These are phyloP conservation scores for Megacollybia platyphylla DNA, from an alignment of 1,284 basidiomycete genomes.

Conservation along the genomic window DNA sequence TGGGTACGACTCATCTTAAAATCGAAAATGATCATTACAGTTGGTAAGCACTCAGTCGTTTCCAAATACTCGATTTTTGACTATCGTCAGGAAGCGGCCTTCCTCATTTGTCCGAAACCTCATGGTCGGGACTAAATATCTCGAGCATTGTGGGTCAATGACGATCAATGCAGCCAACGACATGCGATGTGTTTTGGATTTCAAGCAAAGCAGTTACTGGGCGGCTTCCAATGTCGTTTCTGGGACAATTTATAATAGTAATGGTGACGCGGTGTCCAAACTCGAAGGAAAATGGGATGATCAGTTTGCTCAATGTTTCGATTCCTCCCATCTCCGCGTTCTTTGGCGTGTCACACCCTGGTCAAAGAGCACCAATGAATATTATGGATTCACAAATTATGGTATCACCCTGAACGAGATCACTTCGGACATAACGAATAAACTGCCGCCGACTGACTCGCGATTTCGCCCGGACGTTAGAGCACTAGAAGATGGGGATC, in stretches of 20 bases:
- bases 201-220: slow-evolving; percentile 80
- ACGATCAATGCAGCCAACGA: slow-evolving; percentile 49
- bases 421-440: slow-evolving; percentile 52
- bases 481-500: slow-evolving; percentile 73
- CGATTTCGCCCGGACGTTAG: slow-evolving; percentile 78
- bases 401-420: slow-evolving; percentile 78
- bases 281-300: slow-evolving; percentile 83
- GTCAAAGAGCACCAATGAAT: slow-evolving; percentile 60
- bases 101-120: slow-evolving; percentile 84
- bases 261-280: slow-evolving; percentile 39
- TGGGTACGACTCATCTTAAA: slow-evolving; percentile 52
- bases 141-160: slow-evolving; percentile 73
- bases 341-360: slow-evolving; percentile 67
- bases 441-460: slow-evolving; percentile 77
- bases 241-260: slow-evolving; percentile 43
- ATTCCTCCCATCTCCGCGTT: slow-evolving; percentile 56
- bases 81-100: slow-evolving; percentile 55
- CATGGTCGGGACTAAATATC: slow-evolving; percentile 82
- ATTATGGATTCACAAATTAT: slow-evolving; percentile 77
- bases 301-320: slow-evolving; percentile 48
- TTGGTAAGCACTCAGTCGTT: slow-evolving; percentile 33
- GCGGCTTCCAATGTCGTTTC: slow-evolving; percentile 64
- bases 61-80: neutral
- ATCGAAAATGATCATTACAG: slow-evolving; percentile 55
- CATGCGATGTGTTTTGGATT: slow-evolving; percentile 57